Conservation (phyloP, 2,329 filamentous ascomycete genomes). For the Colletotrichum sp. region DNA sequence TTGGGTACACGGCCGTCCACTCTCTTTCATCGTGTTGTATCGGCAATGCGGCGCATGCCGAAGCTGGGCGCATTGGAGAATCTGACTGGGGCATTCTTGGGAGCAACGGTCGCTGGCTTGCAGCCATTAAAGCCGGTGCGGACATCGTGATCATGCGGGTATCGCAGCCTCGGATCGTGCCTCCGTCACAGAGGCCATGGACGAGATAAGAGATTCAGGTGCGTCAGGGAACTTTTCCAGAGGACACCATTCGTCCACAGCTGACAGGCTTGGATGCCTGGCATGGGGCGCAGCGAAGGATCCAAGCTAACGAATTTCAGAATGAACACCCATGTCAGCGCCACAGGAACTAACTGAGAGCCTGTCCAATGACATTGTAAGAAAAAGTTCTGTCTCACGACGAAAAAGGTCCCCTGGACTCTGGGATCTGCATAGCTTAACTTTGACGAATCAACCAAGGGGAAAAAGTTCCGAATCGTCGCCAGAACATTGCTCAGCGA, state of each 20-base stretch:
- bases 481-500: not conserved
- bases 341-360: not conserved
- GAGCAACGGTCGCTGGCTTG: not conserved
- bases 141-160: not conserved
- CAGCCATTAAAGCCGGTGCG: not conserved
- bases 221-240: not conserved
- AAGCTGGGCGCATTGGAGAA: not conserved
- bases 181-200: not conserved
- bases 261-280: not conserved
- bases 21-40: slow-evolving; percentile 21
- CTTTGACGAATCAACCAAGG: not conserved
- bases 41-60: not conserved
- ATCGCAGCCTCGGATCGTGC: not conserved
- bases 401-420: not conserved
- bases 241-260: not conserved
- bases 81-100: not conserved
- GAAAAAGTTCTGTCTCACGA: not conserved
- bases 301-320: not conserved
- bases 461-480: not conserved
- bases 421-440: not conserved
- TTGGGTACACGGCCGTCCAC: slow-evolving; percentile 24
- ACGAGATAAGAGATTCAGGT: not conserved
- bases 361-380: not conserved
- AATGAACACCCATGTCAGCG: not conserved
- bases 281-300: not conserved